Percentiles rank a stretch among this genome's conserved stretches.
phyloP scores from a whole-genome alignment of 2,329 filamentous ascomycete species.

The Aspergillus fumigatus region DNA sequence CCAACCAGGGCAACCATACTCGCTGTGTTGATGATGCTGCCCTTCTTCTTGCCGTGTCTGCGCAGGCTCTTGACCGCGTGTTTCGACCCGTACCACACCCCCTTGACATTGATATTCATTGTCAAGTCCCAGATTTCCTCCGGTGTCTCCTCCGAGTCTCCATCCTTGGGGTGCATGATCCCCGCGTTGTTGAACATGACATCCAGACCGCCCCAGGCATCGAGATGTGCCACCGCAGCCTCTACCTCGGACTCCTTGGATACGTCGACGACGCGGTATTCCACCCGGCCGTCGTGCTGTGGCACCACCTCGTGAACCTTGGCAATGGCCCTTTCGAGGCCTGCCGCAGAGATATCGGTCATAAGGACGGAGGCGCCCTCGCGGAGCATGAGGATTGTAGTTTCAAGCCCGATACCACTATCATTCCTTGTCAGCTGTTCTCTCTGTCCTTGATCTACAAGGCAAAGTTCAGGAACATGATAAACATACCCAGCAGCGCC shows the following conservation, averaged over 20 bases:
- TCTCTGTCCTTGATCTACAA: background rate
- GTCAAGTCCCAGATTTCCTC: conserved; percentile 94
- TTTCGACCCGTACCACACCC: conserved; percentile 92
- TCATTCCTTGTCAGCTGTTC: background rate
- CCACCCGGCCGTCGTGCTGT: conserved; percentile 18
- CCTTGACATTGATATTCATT: conserved; percentile 93
- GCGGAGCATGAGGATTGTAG: conserved; percentile 79
- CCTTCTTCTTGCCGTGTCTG: conserved; percentile 70
- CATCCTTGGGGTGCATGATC: conserved; percentile 86
- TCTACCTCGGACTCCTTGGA: conserved; percentile 78
- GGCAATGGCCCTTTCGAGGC: conserved; percentile 68
- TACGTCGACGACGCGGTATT: conserved; percentile 55
- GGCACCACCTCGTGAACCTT: conserved; percentile 73
- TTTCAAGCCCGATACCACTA: conserved; percentile 87
- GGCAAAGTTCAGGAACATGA: background rate
- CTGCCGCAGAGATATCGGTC: conserved; percentile 75
- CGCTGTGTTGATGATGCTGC: conserved; percentile 87
- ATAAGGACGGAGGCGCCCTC: conserved; percentile 84
- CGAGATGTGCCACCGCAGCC: conserved; percentile 67
- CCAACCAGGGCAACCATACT: conserved; percentile 84
- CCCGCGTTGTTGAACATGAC: conserved; percentile 97
- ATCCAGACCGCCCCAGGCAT: conserved; percentile 82
- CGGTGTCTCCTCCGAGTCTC: conserved; percentile 74
- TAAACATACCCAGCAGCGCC: conserved; percentile 73
- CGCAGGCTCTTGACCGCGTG: conserved; percentile 80